Conservation (phyloP, 2,329 filamentous ascomycete genomes). For the Alternaria brassicae region DNA sequence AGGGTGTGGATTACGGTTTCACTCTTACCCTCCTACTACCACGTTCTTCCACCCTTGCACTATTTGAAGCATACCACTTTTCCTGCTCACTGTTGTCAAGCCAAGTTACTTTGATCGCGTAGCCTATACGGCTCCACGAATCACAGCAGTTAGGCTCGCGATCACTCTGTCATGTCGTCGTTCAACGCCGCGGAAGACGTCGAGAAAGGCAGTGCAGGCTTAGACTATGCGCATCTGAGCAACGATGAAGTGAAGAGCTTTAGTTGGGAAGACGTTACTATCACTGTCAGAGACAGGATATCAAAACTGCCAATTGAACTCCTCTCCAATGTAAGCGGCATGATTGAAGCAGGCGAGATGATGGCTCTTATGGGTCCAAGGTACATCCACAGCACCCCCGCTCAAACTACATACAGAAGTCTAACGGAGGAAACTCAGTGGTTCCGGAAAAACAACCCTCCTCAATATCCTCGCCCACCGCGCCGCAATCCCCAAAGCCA, state of each 20-base stretch:
- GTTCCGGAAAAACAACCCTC: constrained; percentile 81
- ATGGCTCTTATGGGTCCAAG: constrained; percentile 77
- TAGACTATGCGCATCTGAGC: constrained; percentile 61
- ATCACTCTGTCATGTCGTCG: constrained; percentile 16
- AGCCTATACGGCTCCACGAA: not conserved
- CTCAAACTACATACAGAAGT: accelerated
- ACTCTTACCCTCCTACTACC: not conserved
- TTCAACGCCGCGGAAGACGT: constrained; percentile 12
- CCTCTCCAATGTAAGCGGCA: constrained; percentile 68
- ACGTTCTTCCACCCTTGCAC: not conserved
- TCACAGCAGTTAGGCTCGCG: not conserved
- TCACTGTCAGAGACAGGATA: constrained; percentile 74
- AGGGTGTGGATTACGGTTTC: not conserved
- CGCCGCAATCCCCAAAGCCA: constrained; percentile 60
- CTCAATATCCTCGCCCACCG: constrained; percentile 79
- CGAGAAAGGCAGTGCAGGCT: constrained; percentile 38
- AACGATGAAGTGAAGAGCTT: constrained; percentile 71
- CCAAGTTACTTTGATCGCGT: not conserved
- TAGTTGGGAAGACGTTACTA: constrained; percentile 70
- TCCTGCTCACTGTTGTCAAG: not conserved
- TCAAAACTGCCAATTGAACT: constrained; percentile 70
- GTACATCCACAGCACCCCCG: not conserved
- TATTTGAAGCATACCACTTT: not conserved
- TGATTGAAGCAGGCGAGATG: constrained; percentile 73
- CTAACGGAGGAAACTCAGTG: constrained; percentile 56